Percentiles rank a stretch among this genome's conserved stretches.
These are phyloP conservation scores for Penicillium sp. DNA, from an alignment of 2,329 filamentous ascomycete species.

Conservation along the genomic window DNA sequence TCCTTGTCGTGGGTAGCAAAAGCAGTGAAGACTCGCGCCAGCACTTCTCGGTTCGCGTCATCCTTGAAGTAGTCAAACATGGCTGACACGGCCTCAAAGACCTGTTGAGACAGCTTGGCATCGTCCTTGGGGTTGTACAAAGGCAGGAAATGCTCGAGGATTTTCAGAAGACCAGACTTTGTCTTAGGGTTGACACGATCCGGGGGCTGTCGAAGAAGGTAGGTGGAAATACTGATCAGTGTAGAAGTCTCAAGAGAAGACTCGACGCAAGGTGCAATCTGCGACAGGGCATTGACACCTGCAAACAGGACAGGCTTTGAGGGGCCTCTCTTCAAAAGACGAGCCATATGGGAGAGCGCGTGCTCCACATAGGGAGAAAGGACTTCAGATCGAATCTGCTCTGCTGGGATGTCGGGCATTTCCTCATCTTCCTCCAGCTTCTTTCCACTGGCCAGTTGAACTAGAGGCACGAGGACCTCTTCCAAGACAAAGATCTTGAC, in stretches of 20 bases:
- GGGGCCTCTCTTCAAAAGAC: constrained; percentile 53
- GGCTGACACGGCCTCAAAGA: constrained; percentile 70
- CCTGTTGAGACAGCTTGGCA: constrained; percentile 54
- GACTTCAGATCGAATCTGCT: constrained; percentile 35
- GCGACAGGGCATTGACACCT: constrained; percentile 72
- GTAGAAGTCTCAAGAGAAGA: constrained; percentile 61
- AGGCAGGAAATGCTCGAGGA: constrained; percentile 74
- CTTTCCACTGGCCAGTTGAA: constrained; percentile 54
- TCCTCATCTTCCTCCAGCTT: constrained; percentile 50
- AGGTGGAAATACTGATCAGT: constrained; percentile 72
- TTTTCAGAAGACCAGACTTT: constrained; percentile 73
- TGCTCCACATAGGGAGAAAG: constrained; percentile 57
- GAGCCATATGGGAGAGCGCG: constrained; percentile 54
- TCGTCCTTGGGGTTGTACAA: constrained; percentile 56
- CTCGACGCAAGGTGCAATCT: constrained; percentile 65
- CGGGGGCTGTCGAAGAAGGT: constrained; percentile 77
- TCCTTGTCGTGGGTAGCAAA: constrained; percentile 61
- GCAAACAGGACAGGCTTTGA: constrained; percentile 72
- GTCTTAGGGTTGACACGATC: constrained; percentile 74
- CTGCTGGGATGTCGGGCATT: constrained; percentile 37
- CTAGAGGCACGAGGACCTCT: constrained; percentile 64
- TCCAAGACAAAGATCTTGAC: constrained; percentile 77
- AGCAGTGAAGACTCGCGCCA: constrained; percentile 67
- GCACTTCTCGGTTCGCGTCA: constrained; percentile 64
- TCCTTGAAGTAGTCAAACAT: constrained; percentile 91